phyloP scores from a whole-genome alignment of 768 basidiomycete species.

The Boletus subcaerulescens region DNA sequence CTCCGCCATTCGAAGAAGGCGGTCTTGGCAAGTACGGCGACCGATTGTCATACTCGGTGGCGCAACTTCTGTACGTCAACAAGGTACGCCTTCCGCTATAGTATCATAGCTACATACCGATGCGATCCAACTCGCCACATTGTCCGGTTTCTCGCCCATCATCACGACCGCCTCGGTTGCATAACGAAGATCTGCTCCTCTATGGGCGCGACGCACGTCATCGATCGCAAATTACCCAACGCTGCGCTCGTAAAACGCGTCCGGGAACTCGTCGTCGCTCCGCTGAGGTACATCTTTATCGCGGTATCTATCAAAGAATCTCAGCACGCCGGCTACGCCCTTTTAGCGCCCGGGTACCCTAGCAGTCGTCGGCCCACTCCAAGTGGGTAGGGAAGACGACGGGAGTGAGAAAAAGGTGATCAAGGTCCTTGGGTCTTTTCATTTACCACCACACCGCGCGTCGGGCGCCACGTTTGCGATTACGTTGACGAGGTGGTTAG shows the following conservation, averaged over 20 bases:
- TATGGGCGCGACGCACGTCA: constrained; percentile 37
- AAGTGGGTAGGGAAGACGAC: not conserved
- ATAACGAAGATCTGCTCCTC: constrained; percentile 29
- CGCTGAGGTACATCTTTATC: constrained; percentile 22
- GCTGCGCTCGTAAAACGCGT: constrained; percentile 1
- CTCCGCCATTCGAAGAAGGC: constrained; percentile 27
- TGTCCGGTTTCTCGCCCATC: constrained; percentile 35
- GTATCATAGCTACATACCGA: too few relatives aligned
- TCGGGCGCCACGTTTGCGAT: constrained; percentile 9
- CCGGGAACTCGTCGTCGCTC: not conserved
- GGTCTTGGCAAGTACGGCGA: constrained; percentile 30
- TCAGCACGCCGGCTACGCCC: constrained; percentile 27
- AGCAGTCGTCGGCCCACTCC: not conserved
- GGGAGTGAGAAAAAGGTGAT: not conserved
- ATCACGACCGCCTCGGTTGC: constrained; percentile 37
- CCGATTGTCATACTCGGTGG: constrained; percentile 38
- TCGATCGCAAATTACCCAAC: constrained; percentile 28
- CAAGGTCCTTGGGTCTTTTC: constrained; percentile 4
- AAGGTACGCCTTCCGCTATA: constrained; percentile 16
- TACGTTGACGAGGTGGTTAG: constrained; percentile 11
- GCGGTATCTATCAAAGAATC: constrained; percentile 32
- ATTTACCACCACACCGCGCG: not conserved
- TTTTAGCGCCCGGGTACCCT: constrained; percentile 33
- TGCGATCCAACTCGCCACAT: constrained; percentile 29
- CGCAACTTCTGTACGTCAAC: constrained; percentile 36